Conservation (phyloP, 257 asterid species). For the Solanum paucissectum region DNA sequence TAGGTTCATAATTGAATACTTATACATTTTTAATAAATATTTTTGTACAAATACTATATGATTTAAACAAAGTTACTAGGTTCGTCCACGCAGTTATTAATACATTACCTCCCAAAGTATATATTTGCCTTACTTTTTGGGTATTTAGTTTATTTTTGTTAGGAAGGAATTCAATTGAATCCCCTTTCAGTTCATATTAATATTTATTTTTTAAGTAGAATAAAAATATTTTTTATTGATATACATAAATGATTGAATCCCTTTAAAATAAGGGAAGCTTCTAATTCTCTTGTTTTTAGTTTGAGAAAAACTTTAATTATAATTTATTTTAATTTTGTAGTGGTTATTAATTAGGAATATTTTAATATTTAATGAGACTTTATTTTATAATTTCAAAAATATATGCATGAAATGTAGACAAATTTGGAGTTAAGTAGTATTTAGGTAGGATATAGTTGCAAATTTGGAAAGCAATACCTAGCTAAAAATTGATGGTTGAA, state of each 20-base stretch:
- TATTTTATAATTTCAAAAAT: not conserved
- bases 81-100: not conserved
- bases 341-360: not conserved
- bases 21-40: not conserved
- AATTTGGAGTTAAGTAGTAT: not conserved
- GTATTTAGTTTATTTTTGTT: not conserved
- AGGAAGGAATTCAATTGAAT: not conserved
- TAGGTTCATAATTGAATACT: not conserved
- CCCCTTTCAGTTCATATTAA: not conserved
- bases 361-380: not conserved
- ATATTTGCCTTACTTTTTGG: not conserved
- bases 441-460: not conserved
- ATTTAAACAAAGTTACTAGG: not conserved
- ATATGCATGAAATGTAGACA: not conserved
- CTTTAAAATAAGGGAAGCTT: not conserved
- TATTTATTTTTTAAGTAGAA: not conserved
- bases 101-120: not conserved
- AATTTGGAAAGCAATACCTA: not conserved
- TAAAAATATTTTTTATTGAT: not conserved
- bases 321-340: not conserved
- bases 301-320: not conserved
- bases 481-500: not conserved
- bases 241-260: not conserved
- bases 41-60: accelerated
- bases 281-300: not conserved